Evolutionary conservation across 768 basidiomycete species (phyloP).

Genomic region (Strobilomyces dryophilus): DNA sequence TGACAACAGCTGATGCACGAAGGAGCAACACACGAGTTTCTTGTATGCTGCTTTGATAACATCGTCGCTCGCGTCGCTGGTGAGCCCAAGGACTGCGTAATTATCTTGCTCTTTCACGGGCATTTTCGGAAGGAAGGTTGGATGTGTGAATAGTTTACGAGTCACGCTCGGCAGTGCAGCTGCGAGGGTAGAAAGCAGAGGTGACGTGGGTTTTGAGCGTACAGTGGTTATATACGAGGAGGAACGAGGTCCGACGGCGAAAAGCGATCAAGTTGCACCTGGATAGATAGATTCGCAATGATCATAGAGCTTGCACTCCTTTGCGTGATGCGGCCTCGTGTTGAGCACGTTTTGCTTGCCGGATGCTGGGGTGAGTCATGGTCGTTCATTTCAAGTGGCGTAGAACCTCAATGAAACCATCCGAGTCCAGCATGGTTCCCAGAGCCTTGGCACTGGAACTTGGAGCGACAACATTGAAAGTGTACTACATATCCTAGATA

Average conservation of each 20-base stretch:
- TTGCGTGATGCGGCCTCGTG: slow-evolving; percentile 29
- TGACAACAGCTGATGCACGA: slow-evolving; percentile 22
- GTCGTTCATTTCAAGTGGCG: slow-evolving; percentile 21
- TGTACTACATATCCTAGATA: neutral
- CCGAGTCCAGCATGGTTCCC: slow-evolving; percentile 1
- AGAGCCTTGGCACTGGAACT: neutral
- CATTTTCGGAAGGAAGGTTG: slow-evolving; percentile 24
- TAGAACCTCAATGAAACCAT: slow-evolving; percentile 10
- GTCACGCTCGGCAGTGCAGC: slow-evolving; percentile 7
- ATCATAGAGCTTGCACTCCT: slow-evolving; percentile 22
- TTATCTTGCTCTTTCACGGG: slow-evolving; percentile 24
- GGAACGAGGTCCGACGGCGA: slow-evolving; percentile 18
- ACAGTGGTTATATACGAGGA: slow-evolving; percentile 26
- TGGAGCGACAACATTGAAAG: neutral
- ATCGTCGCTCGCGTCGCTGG: slow-evolving; percentile 42
- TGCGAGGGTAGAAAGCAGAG: slow-evolving; percentile 11
- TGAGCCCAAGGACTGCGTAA: slow-evolving; percentile 45
- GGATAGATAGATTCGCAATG: slow-evolving; percentile 20
- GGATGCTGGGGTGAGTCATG: slow-evolving; percentile 18
- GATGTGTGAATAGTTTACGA: slow-evolving; percentile 8
- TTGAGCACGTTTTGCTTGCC: slow-evolving; percentile 32
- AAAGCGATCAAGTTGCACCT: slow-evolving; percentile 21
- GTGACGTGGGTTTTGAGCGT: slow-evolving; percentile 9
- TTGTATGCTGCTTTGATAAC: slow-evolving; percentile 60
- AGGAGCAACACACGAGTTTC: slow-evolving; percentile 43